phyloP scores from a whole-genome alignment of 2,329 filamentous ascomycete species.

The Huntiella omanensis region DNA sequence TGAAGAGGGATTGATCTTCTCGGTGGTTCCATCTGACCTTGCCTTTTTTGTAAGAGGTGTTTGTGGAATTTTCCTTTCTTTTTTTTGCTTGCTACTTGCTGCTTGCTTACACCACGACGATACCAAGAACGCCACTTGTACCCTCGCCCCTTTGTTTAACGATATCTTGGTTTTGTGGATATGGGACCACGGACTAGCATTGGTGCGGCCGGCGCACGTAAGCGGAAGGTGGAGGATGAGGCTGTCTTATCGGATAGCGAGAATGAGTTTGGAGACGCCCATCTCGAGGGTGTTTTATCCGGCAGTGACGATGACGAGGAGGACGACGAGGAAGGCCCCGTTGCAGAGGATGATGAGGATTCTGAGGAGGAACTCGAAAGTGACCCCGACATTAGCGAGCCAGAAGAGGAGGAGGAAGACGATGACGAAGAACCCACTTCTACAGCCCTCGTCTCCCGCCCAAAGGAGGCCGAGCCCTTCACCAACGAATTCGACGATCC shows the following conservation, averaged over 20 bases:
- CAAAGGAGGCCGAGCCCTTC: conserved; percentile 16
- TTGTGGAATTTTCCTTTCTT: too few relatives aligned
- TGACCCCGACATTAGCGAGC: conserved; percentile 17
- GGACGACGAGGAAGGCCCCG: conserved; percentile 13
- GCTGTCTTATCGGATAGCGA: conserved; percentile 28
- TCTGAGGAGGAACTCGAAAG: conserved; percentile 27
- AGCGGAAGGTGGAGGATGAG: conserved; percentile 44
- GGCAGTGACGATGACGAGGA: conserved; percentile 39
- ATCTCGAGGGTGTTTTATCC: conserved; percentile 37
- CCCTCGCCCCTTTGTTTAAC: neutral
- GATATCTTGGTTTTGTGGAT: neutral
- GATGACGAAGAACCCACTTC: conserved; percentile 21
- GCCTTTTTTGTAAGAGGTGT: too few relatives aligned
- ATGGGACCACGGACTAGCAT: conserved; percentile 3
- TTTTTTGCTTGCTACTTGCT: too few relatives aligned
- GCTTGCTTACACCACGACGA: neutral
- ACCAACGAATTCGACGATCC: conserved; percentile 18
- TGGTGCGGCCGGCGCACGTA: conserved; percentile 22
- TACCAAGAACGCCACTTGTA: neutral
- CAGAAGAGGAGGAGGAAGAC: conserved; percentile 20
- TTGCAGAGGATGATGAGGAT: conserved; percentile 15
- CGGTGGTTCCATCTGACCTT: too few relatives aligned
- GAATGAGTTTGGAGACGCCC: conserved; percentile 37
- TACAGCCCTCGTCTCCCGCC: conserved; percentile 16
- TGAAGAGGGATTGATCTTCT: too few relatives aligned